Evolutionary conservation across 2,329 filamentous ascomycete genomes (phyloP).

Genomic region (Fusarium nanum): DNA sequence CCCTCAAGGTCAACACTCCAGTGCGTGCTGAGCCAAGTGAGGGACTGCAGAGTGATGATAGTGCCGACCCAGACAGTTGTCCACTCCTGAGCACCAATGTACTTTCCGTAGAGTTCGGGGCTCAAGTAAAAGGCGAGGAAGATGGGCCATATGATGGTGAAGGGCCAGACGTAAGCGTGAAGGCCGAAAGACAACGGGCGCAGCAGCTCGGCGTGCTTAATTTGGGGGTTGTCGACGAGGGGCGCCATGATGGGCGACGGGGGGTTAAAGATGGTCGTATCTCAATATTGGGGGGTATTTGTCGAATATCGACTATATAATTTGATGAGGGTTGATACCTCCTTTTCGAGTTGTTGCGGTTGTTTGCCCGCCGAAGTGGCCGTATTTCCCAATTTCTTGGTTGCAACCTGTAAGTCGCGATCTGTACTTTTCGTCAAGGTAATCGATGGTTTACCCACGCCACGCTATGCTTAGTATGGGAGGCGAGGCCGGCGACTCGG

Average conservation of each 20-base stretch:
- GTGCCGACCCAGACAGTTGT: conserved; percentile 93
- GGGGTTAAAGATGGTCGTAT: conserved; percentile 24
- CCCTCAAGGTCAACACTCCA: conserved; percentile 93
- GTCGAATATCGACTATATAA: conserved; percentile 7
- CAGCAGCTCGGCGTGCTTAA: conserved; percentile 87
- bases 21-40: conserved; percentile 95
- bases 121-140: conserved; percentile 91
- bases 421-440: conserved; percentile 47
- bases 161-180: conserved; percentile 94
- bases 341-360: conserved; percentile 11
- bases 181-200: conserved; percentile 84
- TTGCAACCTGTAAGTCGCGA: conserved; percentile 43
- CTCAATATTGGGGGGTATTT: conserved; percentile 11
- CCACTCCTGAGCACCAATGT: conserved; percentile 97
- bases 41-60: conserved; percentile 87
- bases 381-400: conserved; percentile 32
- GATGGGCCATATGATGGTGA: conserved; percentile 88
- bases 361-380: conserved; percentile 27
- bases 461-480: conserved; percentile 18
- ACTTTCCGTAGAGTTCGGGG: conserved; percentile 84
- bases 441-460: conserved; percentile 34
- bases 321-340: conserved; percentile 1
- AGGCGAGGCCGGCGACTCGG: conserved; percentile 31
- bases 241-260: conserved; percentile 67
- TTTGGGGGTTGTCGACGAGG: conserved; percentile 92